Percentiles rank a stretch among this genome's conserved stretches.
phyloP scores from a whole-genome alignment of 345 rosid genomes.

The Euphorbia peplus region DNA sequence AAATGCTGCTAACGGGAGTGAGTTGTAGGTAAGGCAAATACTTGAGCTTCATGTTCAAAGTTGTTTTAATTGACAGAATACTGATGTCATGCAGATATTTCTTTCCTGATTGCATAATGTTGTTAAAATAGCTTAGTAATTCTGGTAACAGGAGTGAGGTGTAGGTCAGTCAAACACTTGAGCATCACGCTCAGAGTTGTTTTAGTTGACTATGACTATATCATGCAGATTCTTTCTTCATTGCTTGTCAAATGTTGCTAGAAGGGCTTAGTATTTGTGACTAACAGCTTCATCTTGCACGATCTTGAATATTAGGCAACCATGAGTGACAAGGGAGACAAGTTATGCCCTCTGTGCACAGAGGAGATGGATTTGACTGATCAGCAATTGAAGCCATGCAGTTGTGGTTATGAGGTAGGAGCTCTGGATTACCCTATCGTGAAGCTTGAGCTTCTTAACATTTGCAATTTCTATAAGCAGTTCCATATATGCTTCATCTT shows the following conservation, averaged over 20 bases:
- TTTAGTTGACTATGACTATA: too few relatives aligned
- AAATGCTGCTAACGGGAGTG: not conserved
- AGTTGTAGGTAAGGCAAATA: not conserved
- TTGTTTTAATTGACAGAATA: not conserved
- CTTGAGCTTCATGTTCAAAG: not conserved
- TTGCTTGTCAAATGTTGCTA: not conserved
- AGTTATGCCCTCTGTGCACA: conserved; percentile 80
- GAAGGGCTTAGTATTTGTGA: not conserved
- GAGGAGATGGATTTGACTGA: conserved; percentile 95
- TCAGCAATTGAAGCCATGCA: conserved; percentile 91
- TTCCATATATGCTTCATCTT: not conserved
- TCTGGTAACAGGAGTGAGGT: not conserved
- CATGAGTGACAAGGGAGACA: conserved; percentile 85
- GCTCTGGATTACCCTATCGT: not conserved
- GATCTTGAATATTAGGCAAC: conserved; percentile 32
- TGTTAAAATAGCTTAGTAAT: not conserved
- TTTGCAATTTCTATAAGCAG: not conserved
- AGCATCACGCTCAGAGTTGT: not conserved
- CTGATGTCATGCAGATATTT: not conserved
- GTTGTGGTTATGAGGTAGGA: conserved; percentile 89
- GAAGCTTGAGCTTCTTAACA: not conserved
- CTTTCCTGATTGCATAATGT: not conserved
- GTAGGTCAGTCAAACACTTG: not conserved
- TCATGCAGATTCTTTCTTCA: not conserved
- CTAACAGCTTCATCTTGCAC: not conserved